phyloP scores from a whole-genome alignment of 306 rosid genomes.

The Quillaja saponaria region DNA sequence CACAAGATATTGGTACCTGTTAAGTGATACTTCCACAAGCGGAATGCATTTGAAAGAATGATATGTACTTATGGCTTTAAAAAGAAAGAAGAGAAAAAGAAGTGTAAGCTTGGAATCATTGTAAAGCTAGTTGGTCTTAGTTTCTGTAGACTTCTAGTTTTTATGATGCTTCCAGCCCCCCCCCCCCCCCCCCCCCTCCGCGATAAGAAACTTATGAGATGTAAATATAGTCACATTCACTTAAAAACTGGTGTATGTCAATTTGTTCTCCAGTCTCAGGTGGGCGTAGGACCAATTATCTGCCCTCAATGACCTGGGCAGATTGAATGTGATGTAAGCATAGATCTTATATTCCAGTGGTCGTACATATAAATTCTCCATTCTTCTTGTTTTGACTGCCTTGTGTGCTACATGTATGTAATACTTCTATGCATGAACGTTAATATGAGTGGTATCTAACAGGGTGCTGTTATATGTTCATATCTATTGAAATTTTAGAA shows the following conservation, averaged over 20 bases:
- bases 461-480: slow-evolving; percentile 78
- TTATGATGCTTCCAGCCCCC: no score
- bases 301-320: slow-evolving; percentile 94
- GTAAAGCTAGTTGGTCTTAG: no score
- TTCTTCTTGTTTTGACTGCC: no score
- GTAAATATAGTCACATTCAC: slow-evolving; percentile 16
- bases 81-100: background rate
- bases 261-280: slow-evolving; percentile 55
- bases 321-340: slow-evolving; percentile 81
- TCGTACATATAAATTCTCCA: no score
- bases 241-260: slow-evolving; percentile 26
- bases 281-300: slow-evolving; percentile 53
- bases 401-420: background rate
- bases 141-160: no score
- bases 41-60: slow-evolving; percentile 8
- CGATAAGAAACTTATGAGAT: no score
- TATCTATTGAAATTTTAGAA: no score
- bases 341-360: slow-evolving; percentile 27
- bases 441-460: slow-evolving; percentile 30
- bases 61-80: background rate
- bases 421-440: background rate
- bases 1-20: background rate
- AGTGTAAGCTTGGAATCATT: background rate
- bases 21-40: background rate
- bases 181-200: no score